These are phyloP conservation scores for Arthroderma uncinatum DNA, from an alignment of 2,329 filamentous ascomycete genomes.

Conservation along the genomic window DNA sequence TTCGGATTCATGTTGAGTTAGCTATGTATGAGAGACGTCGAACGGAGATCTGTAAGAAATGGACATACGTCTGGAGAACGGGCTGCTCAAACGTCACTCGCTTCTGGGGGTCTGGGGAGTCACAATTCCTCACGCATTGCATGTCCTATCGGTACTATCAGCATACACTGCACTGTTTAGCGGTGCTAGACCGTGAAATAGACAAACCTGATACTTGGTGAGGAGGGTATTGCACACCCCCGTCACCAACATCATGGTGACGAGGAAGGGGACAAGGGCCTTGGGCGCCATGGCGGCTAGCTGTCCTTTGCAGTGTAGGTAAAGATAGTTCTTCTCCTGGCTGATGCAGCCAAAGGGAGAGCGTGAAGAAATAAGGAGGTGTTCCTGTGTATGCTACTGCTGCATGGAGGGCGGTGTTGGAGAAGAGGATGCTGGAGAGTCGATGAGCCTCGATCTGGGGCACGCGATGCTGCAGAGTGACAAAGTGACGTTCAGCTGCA, in stretches of 20 bases:
- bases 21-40: not conserved
- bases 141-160: constrained; percentile 58
- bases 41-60: not conserved
- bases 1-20: not conserved
- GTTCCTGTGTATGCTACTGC: not conserved
- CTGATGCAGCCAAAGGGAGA: not conserved
- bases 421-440: not conserved
- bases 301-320: not conserved
- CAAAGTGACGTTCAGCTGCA: not conserved
- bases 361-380: not conserved
- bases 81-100: constrained; percentile 79
- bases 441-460: not conserved
- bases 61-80: constrained; percentile 66
- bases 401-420: not conserved
- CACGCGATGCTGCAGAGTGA: not conserved
- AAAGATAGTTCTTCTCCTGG: not conserved
- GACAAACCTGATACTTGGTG: constrained; percentile 80
- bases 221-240: constrained; percentile 94
- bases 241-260: constrained; percentile 92
- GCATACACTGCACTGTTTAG: constrained; percentile 78
- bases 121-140: constrained; percentile 89
- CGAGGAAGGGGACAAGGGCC: constrained; percentile 67
- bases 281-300: constrained; percentile 53
- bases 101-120: constrained; percentile 53
- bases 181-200: not conserved